phyloP scores from a whole-genome alignment of 768 basidiomycete genomes.

The Tricholoma saponaceum region DNA sequence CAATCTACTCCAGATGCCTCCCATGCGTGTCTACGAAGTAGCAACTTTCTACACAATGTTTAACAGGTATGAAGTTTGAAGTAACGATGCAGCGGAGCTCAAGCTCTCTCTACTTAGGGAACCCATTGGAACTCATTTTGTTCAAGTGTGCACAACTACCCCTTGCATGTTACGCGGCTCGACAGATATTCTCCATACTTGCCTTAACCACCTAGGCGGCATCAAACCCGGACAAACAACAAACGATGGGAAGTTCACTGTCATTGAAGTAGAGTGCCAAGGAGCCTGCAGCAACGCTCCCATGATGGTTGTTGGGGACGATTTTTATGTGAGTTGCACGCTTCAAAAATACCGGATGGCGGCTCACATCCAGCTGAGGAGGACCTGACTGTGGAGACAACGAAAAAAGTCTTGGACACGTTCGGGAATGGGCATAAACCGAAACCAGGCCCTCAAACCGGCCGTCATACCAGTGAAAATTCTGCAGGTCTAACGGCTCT shows the following conservation, averaged over 20 bases:
- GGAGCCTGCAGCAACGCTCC: constrained; percentile 98
- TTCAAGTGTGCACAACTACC: constrained; percentile 98
- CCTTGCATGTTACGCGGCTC: constrained; percentile 96
- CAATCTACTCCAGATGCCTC: constrained; percentile 86
- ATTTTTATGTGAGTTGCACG: constrained; percentile 77
- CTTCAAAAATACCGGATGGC: not conserved
- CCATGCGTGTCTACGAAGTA: constrained; percentile 99
- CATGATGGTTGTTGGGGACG: constrained; percentile 94
- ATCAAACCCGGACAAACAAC: constrained; percentile 92
- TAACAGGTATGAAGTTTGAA: constrained; percentile 69
- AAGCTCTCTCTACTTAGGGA: constrained; percentile 48
- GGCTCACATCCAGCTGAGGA: constrained; percentile 47
- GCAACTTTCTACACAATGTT: constrained; percentile 99
- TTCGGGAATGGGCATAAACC: constrained; percentile 82
- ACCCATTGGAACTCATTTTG: constrained; percentile 90
- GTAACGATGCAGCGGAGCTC: not conserved
- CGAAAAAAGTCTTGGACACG: constrained; percentile 74
- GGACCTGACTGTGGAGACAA: constrained; percentile 75
- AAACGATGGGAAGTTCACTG: constrained; percentile 92
- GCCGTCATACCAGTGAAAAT: constrained; percentile 87
- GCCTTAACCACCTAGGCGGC: constrained; percentile 76
- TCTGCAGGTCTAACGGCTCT: constrained; percentile 86
- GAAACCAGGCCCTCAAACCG: constrained; percentile 90
- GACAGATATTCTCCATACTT: constrained; percentile 83
- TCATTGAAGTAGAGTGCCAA: constrained; percentile 97